Conservation (phyloP, 1,284 basidiomycete species). For the Apiotrichum laibachii region DNA sequence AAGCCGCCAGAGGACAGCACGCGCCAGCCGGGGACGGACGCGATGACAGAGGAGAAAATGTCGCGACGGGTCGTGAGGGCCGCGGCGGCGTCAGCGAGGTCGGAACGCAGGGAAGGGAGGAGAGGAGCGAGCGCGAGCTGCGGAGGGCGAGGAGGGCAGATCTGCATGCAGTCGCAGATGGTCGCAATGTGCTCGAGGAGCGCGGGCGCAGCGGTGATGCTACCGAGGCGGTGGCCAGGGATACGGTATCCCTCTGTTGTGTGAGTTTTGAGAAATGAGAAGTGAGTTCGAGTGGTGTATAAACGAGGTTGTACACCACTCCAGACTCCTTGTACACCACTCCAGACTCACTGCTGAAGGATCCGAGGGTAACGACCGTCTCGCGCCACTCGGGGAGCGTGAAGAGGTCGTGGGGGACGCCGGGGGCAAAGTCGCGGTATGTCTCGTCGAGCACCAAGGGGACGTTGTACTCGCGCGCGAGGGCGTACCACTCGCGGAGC, state of each 20-base stretch:
- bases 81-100: constrained; percentile 58
- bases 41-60: constrained; percentile 56
- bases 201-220: constrained; percentile 64
- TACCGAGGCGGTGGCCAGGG: constrained; percentile 79
- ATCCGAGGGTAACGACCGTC: constrained; percentile 70
- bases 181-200: constrained; percentile 62
- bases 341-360: constrained; percentile 57
- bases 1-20: constrained; percentile 68
- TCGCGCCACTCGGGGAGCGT: constrained; percentile 59
- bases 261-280: background rate
- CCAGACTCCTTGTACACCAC: constrained; percentile 17
- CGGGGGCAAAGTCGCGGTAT: constrained; percentile 75
- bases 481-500: constrained; percentile 62
- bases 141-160: constrained; percentile 69
- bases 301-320: no score
- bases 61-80: constrained; percentile 60
- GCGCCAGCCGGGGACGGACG: constrained; percentile 59
- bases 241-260: constrained; percentile 71
- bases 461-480: constrained; percentile 61
- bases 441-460: constrained; percentile 86
- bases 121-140: constrained; percentile 66
- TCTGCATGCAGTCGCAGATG: constrained; percentile 71
- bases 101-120: constrained; percentile 58
- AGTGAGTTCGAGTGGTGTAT: no score
- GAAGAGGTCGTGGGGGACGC: constrained; percentile 46